A percentile compares a stretch with the other conserved stretches of the same genome.
These are phyloP conservation scores for Fusarium hostae DNA, from an alignment of 2,329 filamentous ascomycete genomes.

Conservation along the genomic window DNA sequence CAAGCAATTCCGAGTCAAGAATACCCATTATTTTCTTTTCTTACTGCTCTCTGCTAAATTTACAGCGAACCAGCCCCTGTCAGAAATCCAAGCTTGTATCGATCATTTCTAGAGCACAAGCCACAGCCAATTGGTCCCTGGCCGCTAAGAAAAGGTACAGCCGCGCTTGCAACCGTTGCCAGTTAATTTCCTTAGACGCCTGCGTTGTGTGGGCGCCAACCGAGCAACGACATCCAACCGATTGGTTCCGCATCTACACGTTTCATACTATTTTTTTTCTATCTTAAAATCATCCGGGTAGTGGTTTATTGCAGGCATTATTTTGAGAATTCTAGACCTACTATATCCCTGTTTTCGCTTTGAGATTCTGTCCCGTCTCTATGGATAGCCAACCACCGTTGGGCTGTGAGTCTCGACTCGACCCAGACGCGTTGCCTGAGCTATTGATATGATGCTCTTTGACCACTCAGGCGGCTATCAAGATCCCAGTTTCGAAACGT, in stretches of 20 bases:
- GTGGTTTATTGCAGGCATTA: constrained; percentile 11
- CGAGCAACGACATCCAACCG: constrained; percentile 35
- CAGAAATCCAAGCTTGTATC: constrained; percentile 27
- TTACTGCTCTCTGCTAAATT: neutral
- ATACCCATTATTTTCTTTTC: neutral
- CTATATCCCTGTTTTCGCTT: constrained; percentile 8
- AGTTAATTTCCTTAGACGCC: constrained; percentile 41
- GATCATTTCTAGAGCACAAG: constrained; percentile 1
- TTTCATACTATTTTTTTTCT: constrained; percentile 18
- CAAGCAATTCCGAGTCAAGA: constrained; percentile 16
- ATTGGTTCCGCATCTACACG: neutral
- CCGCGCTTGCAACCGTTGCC: constrained; percentile 40
- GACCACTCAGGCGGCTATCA: constrained; percentile 40
- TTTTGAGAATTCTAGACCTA: constrained; percentile 11
- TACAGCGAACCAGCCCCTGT: constrained; percentile 22
- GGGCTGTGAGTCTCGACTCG: constrained; percentile 25
- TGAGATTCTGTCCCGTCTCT: constrained; percentile 1
- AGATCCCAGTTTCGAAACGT: constrained; percentile 34
- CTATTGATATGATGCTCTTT: constrained; percentile 5
- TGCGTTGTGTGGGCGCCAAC: constrained; percentile 27
- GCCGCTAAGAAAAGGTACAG: constrained; percentile 7
- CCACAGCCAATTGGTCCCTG: constrained; percentile 36
- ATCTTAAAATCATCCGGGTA: neutral
- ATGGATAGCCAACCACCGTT: constrained; percentile 21
- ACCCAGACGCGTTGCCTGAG: constrained; percentile 5